Base-by-base conservation (phyloP, 1,284 basidiomycete species). In the Moniliella sp. region DNA sequence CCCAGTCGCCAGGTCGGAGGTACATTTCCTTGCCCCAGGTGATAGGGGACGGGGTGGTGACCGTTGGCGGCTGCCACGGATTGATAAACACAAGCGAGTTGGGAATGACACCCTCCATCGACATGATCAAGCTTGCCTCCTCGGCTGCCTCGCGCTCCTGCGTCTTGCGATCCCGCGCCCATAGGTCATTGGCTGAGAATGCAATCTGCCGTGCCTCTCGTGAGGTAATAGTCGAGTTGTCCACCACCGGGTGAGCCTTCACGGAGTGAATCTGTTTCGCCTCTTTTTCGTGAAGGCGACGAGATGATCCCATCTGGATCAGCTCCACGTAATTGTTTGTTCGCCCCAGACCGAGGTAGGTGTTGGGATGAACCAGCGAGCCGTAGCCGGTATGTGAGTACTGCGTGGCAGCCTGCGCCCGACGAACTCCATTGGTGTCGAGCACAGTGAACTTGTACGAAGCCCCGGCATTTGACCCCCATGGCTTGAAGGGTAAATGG, bases 321-420 rank as follows among this genome's bases (percentile, higher is more conserved):
- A 61, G 61, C 49, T 99, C 91, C 51, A 99, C 82, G 63, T 99
- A 99, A 62, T 99, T 99, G 65, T 99, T 99, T n/a, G 88, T 97
- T 27, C 91, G 72, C 0, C 91, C 91, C 2, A 99, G 73, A 0
- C 91, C 91, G 54, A 97, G 82, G 69, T 86, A 93, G 2, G 81
- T 73, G 55, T 93, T 93, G 0, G 91, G 88, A 1, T 81, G 77
- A 31, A 76, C 70, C 7, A 97, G 70, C 5, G 84, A 68, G 31
- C 88, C 77, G 54, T 94, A 94, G 0, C 76, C 72, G 1, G 81
- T 81, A 57, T 91, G 84, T 1, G 88, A 76, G 3, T 93, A 71
- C 62, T 99, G 91, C 1, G 75, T 76, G 17, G 88, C 83, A 68
- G 84, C 80, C 21, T 86, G 83, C 11, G 88, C 84, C 1, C 81